Conservation (phyloP, 768 basidiomycete species). For the Lepiota venenata region DNA sequence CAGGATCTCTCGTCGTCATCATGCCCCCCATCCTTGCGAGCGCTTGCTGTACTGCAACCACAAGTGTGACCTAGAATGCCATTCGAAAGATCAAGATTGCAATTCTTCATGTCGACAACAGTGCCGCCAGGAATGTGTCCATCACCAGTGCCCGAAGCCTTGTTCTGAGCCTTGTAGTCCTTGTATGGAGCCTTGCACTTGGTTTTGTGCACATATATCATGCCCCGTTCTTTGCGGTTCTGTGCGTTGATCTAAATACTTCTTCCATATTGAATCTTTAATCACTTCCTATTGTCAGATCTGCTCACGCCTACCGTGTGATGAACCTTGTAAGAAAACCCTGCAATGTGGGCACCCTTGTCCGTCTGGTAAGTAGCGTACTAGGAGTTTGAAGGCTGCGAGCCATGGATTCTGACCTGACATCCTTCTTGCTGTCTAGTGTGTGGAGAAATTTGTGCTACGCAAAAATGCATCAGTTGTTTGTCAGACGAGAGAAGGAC, state of each 20-base stretch:
- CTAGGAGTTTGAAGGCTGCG: no score
- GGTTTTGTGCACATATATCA: constrained; percentile 51
- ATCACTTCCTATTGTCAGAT: constrained; percentile 32
- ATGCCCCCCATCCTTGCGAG: constrained; percentile 47
- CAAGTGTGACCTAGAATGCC: constrained; percentile 46
- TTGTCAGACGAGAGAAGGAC: constrained; percentile 31
- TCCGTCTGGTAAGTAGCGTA: constrained; percentile 50
- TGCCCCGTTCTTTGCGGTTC: constrained; percentile 70
- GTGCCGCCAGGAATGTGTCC: constrained; percentile 54
- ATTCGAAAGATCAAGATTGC: constrained; percentile 42
- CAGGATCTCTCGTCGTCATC: constrained; percentile 27
- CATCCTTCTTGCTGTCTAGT: no score
- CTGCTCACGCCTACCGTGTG: constrained; percentile 64
- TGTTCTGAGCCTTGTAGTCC: constrained; percentile 59
- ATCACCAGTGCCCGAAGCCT: constrained; percentile 41
- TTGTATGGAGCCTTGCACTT: constrained; percentile 59
- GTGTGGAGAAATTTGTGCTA: constrained; percentile 60
- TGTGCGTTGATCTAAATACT: constrained; percentile 49
- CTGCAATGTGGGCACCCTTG: constrained; percentile 63
- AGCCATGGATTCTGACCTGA: no score
- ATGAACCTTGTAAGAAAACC: constrained; percentile 43
- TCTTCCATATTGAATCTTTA: not conserved
- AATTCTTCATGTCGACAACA: constrained; percentile 38
- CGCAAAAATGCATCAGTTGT: constrained; percentile 55
- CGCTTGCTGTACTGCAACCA: constrained; percentile 54